phyloP scores from a whole-genome alignment of 2,329 filamentous ascomycete species.

The Arthrinium phaeospermum region DNA sequence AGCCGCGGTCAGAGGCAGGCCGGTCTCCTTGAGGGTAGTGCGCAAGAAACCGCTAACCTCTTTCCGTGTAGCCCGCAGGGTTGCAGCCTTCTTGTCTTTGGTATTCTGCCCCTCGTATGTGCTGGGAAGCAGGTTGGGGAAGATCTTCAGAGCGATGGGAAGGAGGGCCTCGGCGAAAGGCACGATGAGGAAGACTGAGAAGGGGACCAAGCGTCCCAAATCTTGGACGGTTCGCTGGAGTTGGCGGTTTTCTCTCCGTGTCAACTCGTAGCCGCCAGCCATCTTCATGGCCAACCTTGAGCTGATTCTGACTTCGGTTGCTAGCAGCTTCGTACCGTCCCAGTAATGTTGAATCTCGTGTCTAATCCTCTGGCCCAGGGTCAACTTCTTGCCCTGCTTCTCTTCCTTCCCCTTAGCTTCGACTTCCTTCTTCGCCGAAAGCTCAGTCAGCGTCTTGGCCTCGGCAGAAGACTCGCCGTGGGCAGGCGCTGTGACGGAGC shows the following conservation, averaged over 20 bases:
- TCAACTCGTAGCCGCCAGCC: slow-evolving; percentile 96
- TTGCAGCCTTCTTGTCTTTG: slow-evolving; percentile 85
- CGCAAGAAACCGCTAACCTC: slow-evolving; percentile 92
- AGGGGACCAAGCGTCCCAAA: slow-evolving; percentile 88
- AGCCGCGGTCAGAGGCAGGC: slow-evolving; percentile 81
- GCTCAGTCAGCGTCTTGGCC: slow-evolving; percentile 60
- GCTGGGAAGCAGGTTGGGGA: slow-evolving; percentile 96
- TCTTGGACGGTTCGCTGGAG: slow-evolving; percentile 93
- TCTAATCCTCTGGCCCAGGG: slow-evolving; percentile 90
- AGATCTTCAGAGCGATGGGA: slow-evolving; percentile 88
- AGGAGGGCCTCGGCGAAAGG: slow-evolving; percentile 94
- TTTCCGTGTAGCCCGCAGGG: slow-evolving; percentile 83
- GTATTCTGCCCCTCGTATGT: slow-evolving; percentile 93
- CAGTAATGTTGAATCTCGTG: slow-evolving; percentile 94
- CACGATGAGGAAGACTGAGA: slow-evolving; percentile 96
- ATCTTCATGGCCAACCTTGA: slow-evolving; percentile 92
- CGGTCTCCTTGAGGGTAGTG: slow-evolving; percentile 89
- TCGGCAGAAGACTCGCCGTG: slow-evolving; percentile 37
- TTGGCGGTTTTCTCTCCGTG: slow-evolving; percentile 90
- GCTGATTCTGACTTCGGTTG: slow-evolving; percentile 91
- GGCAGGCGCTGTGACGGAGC: slow-evolving; percentile 30
- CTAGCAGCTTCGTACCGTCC: slow-evolving; percentile 96
- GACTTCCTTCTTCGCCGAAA: slow-evolving; percentile 69
- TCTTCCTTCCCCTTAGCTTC: slow-evolving; percentile 67
- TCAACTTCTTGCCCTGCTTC: slow-evolving; percentile 85